Evolutionary conservation across 495 filamentous ascomycete genomes (phyloP).

Genomic region (Penicillium crystallinum): DNA sequence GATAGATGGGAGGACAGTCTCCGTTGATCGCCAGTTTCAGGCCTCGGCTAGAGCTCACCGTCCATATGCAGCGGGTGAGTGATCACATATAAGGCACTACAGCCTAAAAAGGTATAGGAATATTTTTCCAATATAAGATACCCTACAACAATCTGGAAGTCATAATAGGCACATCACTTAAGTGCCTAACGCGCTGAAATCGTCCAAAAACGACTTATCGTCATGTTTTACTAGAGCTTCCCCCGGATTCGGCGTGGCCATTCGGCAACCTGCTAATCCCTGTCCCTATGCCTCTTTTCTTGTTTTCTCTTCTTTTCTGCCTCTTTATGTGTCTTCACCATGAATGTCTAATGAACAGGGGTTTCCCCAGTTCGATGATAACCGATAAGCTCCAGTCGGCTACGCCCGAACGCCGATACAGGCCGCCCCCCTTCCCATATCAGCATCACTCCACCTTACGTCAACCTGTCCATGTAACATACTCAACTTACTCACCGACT

Average conservation of each 20-base stretch:
- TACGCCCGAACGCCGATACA: slow-evolving; percentile 23
- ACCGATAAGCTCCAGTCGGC: slow-evolving; percentile 15
- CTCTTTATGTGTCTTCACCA: background rate
- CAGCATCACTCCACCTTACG: slow-evolving; percentile 9
- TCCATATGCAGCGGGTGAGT: background rate
- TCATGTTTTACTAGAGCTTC: background rate
- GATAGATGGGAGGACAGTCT: slow-evolving; percentile 12
- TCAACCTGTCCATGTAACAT: slow-evolving; percentile 6
- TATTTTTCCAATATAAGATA: background rate
- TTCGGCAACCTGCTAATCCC: background rate
- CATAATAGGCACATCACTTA: no score
- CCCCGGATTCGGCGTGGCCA: slow-evolving; percentile 8
- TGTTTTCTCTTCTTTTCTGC: background rate
- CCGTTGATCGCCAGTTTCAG: slow-evolving; percentile 17
- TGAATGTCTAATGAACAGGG: background rate
- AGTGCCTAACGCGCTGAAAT: background rate
- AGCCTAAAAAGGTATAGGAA: background rate
- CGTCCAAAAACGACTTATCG: background rate
- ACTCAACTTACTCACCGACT: background rate
- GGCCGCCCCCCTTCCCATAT: slow-evolving; percentile 16
- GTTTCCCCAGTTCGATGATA: slow-evolving; percentile 13
- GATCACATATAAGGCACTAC: background rate
- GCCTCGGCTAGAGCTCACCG: slow-evolving; percentile 32
- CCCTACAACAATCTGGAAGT: no score
- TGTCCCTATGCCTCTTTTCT: background rate